Percentiles rank a stretch among this genome's conserved stretches.
phyloP scores from a whole-genome alignment of 352 stramenopile species.

The Globisporangium lucens region DNA sequence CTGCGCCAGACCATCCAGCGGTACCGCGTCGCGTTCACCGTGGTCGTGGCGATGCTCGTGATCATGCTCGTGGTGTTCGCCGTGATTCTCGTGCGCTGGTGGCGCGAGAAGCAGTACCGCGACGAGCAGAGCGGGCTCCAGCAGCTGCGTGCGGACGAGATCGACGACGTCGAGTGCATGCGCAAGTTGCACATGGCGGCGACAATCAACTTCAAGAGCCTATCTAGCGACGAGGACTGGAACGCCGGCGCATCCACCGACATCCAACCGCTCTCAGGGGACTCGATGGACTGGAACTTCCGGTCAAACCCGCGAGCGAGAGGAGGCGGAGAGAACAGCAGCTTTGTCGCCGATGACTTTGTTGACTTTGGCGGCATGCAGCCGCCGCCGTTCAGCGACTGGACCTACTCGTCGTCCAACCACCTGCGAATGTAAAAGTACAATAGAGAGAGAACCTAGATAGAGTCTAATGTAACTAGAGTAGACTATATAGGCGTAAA shows the following conservation, averaged over 20 bases:
- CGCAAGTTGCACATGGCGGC: conserved; percentile 7
- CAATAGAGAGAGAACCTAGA: background rate
- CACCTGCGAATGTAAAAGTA: conserved; percentile 13
- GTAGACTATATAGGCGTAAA: background rate
- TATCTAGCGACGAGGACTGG: conserved; percentile 14
- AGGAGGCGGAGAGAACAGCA: background rate
- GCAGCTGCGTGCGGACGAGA: conserved; percentile 1
- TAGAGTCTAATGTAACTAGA: background rate
- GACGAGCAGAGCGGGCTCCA: conserved; percentile 9
- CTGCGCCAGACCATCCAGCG: background rate
- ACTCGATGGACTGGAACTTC: conserved; percentile 21
- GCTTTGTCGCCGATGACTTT: background rate
- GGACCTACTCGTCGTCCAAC: conserved; percentile 16
- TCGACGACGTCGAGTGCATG: background rate
- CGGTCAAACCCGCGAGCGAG: conserved; percentile 8
- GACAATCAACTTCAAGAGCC: conserved; percentile 12
- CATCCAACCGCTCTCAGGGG: conserved; percentile 2
- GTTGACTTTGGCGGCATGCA: background rate
- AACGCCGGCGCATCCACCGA: background rate
- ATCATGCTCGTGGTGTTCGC: conserved; percentile 12
- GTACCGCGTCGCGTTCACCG: conserved; percentile 16
- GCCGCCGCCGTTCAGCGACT: conserved; percentile 17
- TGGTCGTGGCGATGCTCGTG: conserved; percentile 8
- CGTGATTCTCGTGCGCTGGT: conserved; percentile 13
- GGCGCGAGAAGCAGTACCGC: conserved; percentile 19